phyloP scores from a whole-genome alignment of 495 filamentous ascomycete genomes.

The Paragyromitra xinjiangensis region DNA sequence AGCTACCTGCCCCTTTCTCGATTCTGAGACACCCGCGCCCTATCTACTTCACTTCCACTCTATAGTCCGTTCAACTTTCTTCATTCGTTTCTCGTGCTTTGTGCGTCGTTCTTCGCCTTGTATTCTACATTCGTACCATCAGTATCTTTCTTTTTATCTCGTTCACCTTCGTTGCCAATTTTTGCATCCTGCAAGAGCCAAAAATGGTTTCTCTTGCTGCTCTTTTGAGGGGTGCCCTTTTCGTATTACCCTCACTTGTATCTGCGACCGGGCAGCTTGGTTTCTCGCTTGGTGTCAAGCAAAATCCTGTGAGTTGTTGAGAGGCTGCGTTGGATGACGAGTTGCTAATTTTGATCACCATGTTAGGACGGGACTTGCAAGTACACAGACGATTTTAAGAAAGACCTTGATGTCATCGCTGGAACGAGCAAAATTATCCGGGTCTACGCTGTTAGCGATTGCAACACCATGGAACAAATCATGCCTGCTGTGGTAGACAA shows the following conservation, averaged over 20 bases:
- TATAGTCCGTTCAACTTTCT: background rate
- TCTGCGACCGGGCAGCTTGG: slow-evolving; percentile 63
- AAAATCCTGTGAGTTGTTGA: slow-evolving; percentile 56
- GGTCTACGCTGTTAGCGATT: slow-evolving; percentile 74
- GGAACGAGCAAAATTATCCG: slow-evolving; percentile 66
- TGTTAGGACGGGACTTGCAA: slow-evolving; percentile 69
- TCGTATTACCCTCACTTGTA: slow-evolving; percentile 60
- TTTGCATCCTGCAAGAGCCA: background rate
- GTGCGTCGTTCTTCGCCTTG: background rate
- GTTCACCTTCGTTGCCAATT: background rate
- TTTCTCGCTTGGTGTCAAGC: slow-evolving; percentile 66
- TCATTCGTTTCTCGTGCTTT: background rate
- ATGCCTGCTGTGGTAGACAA: slow-evolving; percentile 75
- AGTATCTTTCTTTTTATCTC: background rate
- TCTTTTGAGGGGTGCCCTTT: slow-evolving; percentile 58
- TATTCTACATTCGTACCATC: background rate
- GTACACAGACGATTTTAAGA: slow-evolving; percentile 73
- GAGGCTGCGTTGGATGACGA: background rate
- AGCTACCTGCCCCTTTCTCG: slow-evolving; percentile 9
- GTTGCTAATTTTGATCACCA: slow-evolving; percentile 19
- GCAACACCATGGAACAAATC: slow-evolving; percentile 72
- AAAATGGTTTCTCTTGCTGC: slow-evolving; percentile 59
- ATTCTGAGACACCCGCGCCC: slow-evolving; percentile 9
- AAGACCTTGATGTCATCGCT: slow-evolving; percentile 62
- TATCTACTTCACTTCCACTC: background rate